Evolutionary conservation across 2,329 filamentous ascomycete species (phyloP), one percentile per base, ranked within the genome.

Genomic region (Aspergillus sclerotialis): DNA sequence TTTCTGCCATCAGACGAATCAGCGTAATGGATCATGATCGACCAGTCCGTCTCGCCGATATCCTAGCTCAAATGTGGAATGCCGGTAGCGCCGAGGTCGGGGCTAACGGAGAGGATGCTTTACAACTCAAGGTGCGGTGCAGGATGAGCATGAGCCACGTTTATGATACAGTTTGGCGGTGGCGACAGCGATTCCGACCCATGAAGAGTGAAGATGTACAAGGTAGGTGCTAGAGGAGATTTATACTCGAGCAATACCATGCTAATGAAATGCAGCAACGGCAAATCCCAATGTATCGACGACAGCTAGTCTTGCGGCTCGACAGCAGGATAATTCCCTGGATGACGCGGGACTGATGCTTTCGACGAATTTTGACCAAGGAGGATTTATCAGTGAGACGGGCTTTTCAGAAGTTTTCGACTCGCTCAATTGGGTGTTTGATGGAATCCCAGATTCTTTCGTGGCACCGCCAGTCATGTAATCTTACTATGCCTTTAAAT

Each of bases 361-460:
- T 14, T 46, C 58, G 5, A 35, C 52, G 8, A 55, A 59, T 25
- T 61, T 62, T 32, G 57, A 61, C 25, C 56, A 61, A 38, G 47
- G 52, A 19, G 53, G 52, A 24, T 61, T 63, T 23, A 59, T 63
- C 39, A 56, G 51, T 18, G 60, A 62, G 33, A 52, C 65, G 38
- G 71, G 72, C 45, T 82, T 84, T 40, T 75, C 73, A 27, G 74
- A 83, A 38, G 85, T 92, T 42, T 94, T 93, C 55, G 87, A 94
- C 60, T 85, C 88, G 0, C 75, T 94, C 45, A 85, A 89, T 56
- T 94, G 89, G 88, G 88, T 93, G 68, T 70, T 94, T 48, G 88
- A 94, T 55, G 84, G 84, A 11, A 73, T 89, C 25, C 70, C 90
- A 36, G 83, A 88, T 56, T 84, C 55, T 8, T 60, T 63, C 37